Evolutionary conservation across 2,329 filamentous ascomycete genomes (phyloP).

Genomic region (Aspergillus transmontanensis): DNA sequence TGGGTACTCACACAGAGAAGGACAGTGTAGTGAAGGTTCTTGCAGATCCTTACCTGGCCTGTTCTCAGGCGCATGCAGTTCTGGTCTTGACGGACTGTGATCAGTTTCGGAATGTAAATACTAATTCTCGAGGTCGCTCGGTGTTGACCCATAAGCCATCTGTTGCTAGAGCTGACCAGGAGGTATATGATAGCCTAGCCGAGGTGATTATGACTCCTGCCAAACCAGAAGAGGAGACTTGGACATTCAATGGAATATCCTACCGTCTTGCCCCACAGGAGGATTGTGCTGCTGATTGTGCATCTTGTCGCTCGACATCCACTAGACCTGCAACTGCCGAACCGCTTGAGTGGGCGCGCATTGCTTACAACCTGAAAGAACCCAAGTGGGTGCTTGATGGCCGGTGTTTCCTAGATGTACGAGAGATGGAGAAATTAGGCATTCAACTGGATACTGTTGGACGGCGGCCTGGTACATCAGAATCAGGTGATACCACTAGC

Average conservation of each 20-base stretch:
- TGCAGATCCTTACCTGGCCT: constrained; percentile 48
- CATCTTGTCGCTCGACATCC: constrained; percentile 27
- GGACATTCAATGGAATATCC: constrained; percentile 22
- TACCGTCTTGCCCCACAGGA: constrained; percentile 26
- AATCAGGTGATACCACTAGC: neutral
- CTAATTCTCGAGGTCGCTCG: neutral
- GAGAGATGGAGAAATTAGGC: constrained; percentile 39
- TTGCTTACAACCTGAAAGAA: constrained; percentile 48
- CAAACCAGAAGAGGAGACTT: constrained; percentile 21
- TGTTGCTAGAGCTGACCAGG: neutral
- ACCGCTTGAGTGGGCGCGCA: constrained; percentile 49
- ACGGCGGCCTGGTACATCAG: neutral
- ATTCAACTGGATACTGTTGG: constrained; percentile 40
- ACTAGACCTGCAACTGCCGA: constrained; percentile 24
- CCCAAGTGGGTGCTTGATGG: constrained; percentile 57
- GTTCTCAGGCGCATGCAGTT: constrained; percentile 49
- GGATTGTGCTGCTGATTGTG: constrained; percentile 28
- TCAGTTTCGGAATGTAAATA: constrained; percentile 46
- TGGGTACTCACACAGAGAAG: no score
- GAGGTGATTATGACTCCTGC: neutral
- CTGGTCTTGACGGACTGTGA: constrained; percentile 58
- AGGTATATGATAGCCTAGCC: neutral
- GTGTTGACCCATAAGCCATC: neutral
- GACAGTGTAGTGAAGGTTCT: constrained; percentile 40
- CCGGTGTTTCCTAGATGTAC: constrained; percentile 37